phyloP scores from a whole-genome alignment of 1,284 basidiomycete species.

The Tremellales sp. region DNA sequence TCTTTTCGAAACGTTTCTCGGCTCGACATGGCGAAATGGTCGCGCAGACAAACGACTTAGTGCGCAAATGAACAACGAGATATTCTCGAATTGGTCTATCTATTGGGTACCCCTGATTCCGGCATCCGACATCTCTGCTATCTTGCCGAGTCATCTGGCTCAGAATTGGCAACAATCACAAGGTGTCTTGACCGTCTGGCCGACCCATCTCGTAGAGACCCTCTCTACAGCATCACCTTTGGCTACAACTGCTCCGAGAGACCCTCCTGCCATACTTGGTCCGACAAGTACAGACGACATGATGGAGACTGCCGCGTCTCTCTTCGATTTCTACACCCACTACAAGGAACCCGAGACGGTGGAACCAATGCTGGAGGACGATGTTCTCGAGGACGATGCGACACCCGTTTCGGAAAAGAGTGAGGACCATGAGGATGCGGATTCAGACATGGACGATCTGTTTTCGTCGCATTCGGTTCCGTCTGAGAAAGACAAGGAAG shows the following conservation, averaged over 20 bases:
- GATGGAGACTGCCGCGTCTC: slow-evolving; percentile 22
- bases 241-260: not conserved
- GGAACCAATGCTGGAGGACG: slow-evolving; percentile 10
- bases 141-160: slow-evolving; percentile 1
- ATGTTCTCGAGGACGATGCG: slow-evolving; percentile 8
- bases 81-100: slow-evolving; percentile 26
- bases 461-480: slow-evolving; percentile 31
- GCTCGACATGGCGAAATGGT: slow-evolving; percentile 23
- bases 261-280: not conserved
- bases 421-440: slow-evolving; percentile 11
- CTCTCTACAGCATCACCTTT: not conserved
- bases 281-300: slow-evolving; percentile 12
- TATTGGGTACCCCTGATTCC: slow-evolving; percentile 29
- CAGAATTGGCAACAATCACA: slow-evolving; percentile 12
- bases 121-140: not conserved
- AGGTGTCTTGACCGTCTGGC: slow-evolving; percentile 42
- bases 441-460: slow-evolving; percentile 38
- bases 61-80: slow-evolving; percentile 12
- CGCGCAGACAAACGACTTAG: slow-evolving; percentile 16
- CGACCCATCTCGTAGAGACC: slow-evolving; percentile 25
- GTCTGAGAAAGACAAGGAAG: slow-evolving; percentile 6
- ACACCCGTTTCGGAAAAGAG: slow-evolving; percentile 2
- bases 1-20: slow-evolving; percentile 21
- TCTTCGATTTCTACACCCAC: slow-evolving; percentile 33
- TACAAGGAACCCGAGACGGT: slow-evolving; percentile 23